Conservation (phyloP, 2,329 filamentous ascomycete genomes). For the Fusarium sambucinum region DNA sequence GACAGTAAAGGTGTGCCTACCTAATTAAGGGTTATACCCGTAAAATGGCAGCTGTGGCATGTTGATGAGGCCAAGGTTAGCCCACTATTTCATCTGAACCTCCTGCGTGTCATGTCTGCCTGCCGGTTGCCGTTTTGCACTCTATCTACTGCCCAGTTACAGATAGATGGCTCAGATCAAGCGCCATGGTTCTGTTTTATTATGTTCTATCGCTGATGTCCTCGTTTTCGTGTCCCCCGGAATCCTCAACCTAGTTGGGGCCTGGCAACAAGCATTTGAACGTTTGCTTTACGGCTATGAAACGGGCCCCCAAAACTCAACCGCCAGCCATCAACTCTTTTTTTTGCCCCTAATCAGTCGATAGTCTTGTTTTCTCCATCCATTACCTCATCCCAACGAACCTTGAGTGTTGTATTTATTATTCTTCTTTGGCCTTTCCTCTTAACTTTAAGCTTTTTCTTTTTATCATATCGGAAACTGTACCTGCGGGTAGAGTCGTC, state of each 20-base stretch:
- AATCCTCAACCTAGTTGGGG: neutral
- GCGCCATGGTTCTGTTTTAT: neutral
- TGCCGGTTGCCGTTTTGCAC: neutral
- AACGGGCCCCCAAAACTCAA: constrained; percentile 21
- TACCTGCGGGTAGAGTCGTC: constrained; percentile 23
- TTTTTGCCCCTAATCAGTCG: constrained; percentile 1
- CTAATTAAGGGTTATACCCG: constrained; percentile 1
- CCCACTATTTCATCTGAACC: constrained; percentile 18
- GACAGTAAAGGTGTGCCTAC: neutral
- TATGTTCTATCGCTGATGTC: constrained; percentile 1
- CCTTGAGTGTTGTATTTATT: neutral
- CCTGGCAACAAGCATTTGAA: constrained; percentile 8
- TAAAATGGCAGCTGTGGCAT: constrained; percentile 19
- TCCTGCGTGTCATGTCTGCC: constrained; percentile 3
- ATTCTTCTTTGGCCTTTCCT: neutral
- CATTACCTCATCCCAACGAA: neutral
- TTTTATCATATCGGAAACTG: constrained; percentile 2
- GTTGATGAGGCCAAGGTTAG: constrained; percentile 29
- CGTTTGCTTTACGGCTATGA: constrained; percentile 14
- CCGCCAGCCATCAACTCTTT: constrained; percentile 15
- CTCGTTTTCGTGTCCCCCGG: constrained; percentile 24
- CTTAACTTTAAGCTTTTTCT: neutral
- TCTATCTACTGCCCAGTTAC: neutral
- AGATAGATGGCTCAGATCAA: neutral
- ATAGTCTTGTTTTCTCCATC: neutral